Conservation (phyloP, 2,329 filamentous ascomycete genomes). For the Arthrobotrys conoides region DNA sequence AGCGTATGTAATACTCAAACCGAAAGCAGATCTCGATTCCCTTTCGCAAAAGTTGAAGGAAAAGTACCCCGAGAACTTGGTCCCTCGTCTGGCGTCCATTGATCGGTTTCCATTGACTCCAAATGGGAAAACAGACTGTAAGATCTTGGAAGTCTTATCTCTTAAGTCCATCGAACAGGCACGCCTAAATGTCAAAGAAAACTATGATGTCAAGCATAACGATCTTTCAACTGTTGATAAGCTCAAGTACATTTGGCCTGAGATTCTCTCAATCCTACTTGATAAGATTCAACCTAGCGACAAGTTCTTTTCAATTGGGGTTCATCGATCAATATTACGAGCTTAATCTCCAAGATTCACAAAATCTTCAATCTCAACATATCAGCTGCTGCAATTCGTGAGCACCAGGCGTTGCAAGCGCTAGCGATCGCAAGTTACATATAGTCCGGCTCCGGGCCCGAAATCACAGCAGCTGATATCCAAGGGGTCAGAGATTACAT, state of each 20-base stretch:
- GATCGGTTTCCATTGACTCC: background rate
- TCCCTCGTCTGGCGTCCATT: background rate
- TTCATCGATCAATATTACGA: background rate
- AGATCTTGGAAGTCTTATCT: background rate
- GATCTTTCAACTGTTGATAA: background rate
- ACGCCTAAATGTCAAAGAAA: background rate
- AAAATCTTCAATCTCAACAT: background rate
- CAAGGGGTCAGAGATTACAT: background rate
- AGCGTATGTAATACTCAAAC: background rate
- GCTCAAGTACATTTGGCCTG: background rate
- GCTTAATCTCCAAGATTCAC: background rate
- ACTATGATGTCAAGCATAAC: background rate
- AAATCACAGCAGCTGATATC: background rate
- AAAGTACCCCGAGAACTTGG: background rate
- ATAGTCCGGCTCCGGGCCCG: background rate
- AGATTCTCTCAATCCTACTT: background rate
- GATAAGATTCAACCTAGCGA: background rate
- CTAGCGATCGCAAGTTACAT: background rate
- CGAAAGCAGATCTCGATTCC: background rate
- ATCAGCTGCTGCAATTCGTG: background rate
- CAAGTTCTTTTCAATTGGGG: background rate
- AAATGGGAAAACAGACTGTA: background rate
- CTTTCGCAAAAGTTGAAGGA: background rate
- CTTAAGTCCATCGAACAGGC: background rate
- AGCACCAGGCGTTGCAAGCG: background rate